Evolutionary conservation across 139 green algal species (phyloP), one percentile per base, ranked within the genome.

Genomic region (Chlamydomonas sp.): DNA sequence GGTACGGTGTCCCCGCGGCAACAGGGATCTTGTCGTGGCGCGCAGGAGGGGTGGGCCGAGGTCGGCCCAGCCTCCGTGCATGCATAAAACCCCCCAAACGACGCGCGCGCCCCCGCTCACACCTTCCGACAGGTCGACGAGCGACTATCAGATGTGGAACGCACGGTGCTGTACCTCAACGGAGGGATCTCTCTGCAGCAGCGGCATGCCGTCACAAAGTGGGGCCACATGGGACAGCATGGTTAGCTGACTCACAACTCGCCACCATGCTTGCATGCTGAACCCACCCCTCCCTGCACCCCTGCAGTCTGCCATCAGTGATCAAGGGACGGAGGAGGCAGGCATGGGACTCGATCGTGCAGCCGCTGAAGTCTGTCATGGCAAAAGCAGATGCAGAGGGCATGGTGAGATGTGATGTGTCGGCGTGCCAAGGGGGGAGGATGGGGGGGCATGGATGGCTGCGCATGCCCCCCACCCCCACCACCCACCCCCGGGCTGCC

Each of bases 191-290:
- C 67, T 20, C 71, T 82, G 3, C 76, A 82, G 57, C 76, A 82
- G 68, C 35, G 58, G 5, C 76, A 82, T 73, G 76, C 76, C 20
- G 79, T 82, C 33, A 63, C 64, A 2, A 82, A 82, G 76, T 82
- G 35, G 38, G 76, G 71, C 5, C 31, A 35, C 8, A 57, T 8
- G 13, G 6, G 50, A 6, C 24, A 61, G n/a, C n/a, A n/a, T n/a
- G n/a, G n/a, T 61, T 30, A 6, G 50, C 13, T 36, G 26, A 24
- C 24, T 6, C 30, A 36, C 6, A 8, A 39, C 58, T 65, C 30
- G 4, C 38, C 22, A 24, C 39, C 5, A 8, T 24, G 4, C 6
- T 38, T 65, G 58, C 39, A 50, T 50, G 8, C 10, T n/a, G 39
- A 50, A 50, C 39, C 39, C 39, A 50, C 13, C 35, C 10, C 62